Conservation (phyloP, 2,329 filamentous ascomycete genomes). For the Fusarium sp. region DNA sequence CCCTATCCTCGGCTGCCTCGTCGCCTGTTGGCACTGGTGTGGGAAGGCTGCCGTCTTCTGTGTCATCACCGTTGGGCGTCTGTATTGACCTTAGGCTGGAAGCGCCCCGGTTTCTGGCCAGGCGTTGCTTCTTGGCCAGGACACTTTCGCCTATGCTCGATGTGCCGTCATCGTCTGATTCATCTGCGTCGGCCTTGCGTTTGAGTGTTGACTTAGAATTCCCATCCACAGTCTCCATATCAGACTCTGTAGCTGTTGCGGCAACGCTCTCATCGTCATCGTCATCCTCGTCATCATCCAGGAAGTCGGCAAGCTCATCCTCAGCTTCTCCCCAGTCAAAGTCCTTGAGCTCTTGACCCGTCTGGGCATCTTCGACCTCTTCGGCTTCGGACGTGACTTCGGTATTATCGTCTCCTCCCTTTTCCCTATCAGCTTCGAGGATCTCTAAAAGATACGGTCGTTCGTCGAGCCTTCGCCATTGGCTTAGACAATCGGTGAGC, state of each 20-base stretch:
- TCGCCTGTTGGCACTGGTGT: conserved; percentile 54
- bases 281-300: conserved; percentile 66
- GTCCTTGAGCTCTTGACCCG: conserved; percentile 60
- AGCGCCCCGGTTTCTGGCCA: conserved; percentile 58
- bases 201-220: conserved; percentile 48
- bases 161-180: conserved; percentile 49
- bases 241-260: conserved; percentile 42
- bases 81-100: conserved; percentile 60
- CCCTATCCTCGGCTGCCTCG: conserved; percentile 49
- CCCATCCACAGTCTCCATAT: conserved; percentile 46
- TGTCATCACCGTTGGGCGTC: conserved; percentile 54
- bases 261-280: conserved; percentile 52
- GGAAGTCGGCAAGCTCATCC: conserved; percentile 80
- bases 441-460: conserved; percentile 80
- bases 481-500: conserved; percentile 85
- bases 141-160: conserved; percentile 52
- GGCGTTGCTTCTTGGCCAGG: conserved; percentile 63
- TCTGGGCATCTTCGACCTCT: conserved; percentile 48
- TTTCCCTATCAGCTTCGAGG: conserved; percentile 72
- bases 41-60: conserved; percentile 53
- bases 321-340: conserved; percentile 74
- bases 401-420: conserved; percentile 47
- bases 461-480: conserved; percentile 86
- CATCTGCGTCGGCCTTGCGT: conserved; percentile 50
- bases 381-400: conserved; percentile 48